These are phyloP conservation scores for Talaromyces piceae DNA, from an alignment of 2,329 filamentous ascomycete species.

Conservation along the genomic window DNA sequence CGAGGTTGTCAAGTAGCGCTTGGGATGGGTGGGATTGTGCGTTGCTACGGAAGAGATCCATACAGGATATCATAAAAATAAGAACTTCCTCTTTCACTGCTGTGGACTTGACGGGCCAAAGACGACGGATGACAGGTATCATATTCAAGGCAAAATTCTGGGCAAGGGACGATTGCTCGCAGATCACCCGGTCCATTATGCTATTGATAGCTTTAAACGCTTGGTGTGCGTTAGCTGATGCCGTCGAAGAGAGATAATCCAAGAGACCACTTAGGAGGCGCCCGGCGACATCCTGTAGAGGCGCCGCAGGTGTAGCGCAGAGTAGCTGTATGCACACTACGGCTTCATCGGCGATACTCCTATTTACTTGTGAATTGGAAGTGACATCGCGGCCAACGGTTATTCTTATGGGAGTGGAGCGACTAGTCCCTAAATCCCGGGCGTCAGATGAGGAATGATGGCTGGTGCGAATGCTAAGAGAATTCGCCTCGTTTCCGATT, in stretches of 20 bases:
- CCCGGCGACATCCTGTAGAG: slow-evolving; percentile 50
- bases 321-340: slow-evolving; percentile 61
- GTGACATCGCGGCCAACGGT: slow-evolving; percentile 20
- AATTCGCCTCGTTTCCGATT: slow-evolving; percentile 20
- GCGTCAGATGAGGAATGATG: slow-evolving; percentile 22
- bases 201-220: slow-evolving; percentile 69
- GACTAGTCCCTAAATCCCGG: slow-evolving; percentile 18
- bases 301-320: slow-evolving; percentile 59
- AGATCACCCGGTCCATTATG: slow-evolving; percentile 57
- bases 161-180: slow-evolving; percentile 60
- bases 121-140: slow-evolving; percentile 62
- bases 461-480: slow-evolving; percentile 23
- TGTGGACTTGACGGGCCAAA: slow-evolving; percentile 68
- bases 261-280: slow-evolving; percentile 51
- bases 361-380: slow-evolving; percentile 19
- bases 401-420: slow-evolving; percentile 24
- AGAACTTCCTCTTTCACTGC: slow-evolving; percentile 71
- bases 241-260: slow-evolving; percentile 53
- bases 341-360: slow-evolving; percentile 45
- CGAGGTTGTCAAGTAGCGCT: slow-evolving; percentile 43
- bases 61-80: slow-evolving; percentile 59
- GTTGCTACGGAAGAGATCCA: slow-evolving; percentile 50
- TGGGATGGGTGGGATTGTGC: slow-evolving; percentile 26
- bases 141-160: slow-evolving; percentile 53
- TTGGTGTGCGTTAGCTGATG: slow-evolving; percentile 57